Conservation (phyloP, 805 yeast species). For the Millerago galiae region DNA sequence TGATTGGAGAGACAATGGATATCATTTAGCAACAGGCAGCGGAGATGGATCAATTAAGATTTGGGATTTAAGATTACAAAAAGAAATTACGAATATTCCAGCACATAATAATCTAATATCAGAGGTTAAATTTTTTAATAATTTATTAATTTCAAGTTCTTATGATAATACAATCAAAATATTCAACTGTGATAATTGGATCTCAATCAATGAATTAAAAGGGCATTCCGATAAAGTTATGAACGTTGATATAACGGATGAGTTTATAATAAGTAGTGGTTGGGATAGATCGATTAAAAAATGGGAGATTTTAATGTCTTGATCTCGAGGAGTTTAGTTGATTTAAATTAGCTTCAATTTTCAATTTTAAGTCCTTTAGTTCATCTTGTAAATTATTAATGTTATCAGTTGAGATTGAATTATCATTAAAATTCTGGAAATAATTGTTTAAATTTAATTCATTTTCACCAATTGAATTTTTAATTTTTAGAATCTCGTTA, state of each 20-base stretch:
- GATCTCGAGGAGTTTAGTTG: conserved; percentile 15
- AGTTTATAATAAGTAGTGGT: conserved; percentile 54
- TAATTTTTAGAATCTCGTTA: conserved; percentile 22
- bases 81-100: conserved; percentile 39
- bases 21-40: conserved; percentile 73
- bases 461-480: conserved; percentile 8
- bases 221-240: conserved; percentile 67
- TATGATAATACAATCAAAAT: conserved; percentile 65
- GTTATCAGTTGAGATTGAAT: conserved; percentile 11
- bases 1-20: conserved; percentile 75
- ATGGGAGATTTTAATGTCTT: conserved; percentile 35
- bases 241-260: conserved; percentile 53
- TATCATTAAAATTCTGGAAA: conserved; percentile 15
- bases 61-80: conserved; percentile 74
- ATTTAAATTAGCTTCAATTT: conserved; percentile 17
- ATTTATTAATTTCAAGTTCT: conserved; percentile 50
- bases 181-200: conserved; percentile 71
- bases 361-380: conserved; percentile 8
- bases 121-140: conserved; percentile 43
- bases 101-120: conserved; percentile 74
- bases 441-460: conserved; percentile 12
- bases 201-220: conserved; percentile 40
- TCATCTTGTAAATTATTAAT: conserved; percentile 10
- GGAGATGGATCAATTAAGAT: conserved; percentile 74
- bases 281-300: conserved; percentile 80